Evolutionary conservation across 768 basidiomycete genomes (phyloP).

Genomic region (Macrolepiota albuminosa): DNA sequence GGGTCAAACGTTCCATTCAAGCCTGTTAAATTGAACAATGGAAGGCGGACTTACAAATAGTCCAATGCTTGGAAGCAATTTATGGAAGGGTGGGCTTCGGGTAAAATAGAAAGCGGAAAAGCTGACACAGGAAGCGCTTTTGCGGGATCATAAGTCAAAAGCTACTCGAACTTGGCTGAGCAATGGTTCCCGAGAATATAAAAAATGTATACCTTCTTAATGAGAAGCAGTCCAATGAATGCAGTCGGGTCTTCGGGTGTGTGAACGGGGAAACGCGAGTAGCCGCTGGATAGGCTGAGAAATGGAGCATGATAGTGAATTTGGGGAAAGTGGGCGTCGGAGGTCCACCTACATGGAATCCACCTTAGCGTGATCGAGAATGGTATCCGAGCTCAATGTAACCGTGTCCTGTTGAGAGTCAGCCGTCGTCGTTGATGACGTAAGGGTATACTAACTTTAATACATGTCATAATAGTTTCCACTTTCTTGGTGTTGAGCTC

Average conservation of each 20-base stretch:
- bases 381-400: slow-evolving; percentile 69
- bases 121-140: slow-evolving; percentile 66
- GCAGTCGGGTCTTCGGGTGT: slow-evolving; percentile 59
- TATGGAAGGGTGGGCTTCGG: slow-evolving; percentile 84
- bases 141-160: slow-evolving; percentile 87
- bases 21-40: neutral
- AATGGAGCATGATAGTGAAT: slow-evolving; percentile 3
- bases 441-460: slow-evolving; percentile 42
- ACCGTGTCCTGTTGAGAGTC: slow-evolving; percentile 63
- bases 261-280: slow-evolving; percentile 90
- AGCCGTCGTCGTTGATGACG: neutral
- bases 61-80: slow-evolving; percentile 95
- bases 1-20: neutral
- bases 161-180: slow-evolving; percentile 33
- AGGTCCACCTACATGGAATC: slow-evolving; percentile 55
- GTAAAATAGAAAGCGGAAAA: slow-evolving; percentile 78
- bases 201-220: slow-evolving; percentile 58
- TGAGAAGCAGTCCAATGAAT: slow-evolving; percentile 77
- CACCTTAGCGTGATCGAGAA: slow-evolving; percentile 75
- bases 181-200: neutral
- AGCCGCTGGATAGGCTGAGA: slow-evolving; percentile 67
- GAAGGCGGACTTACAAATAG: slow-evolving; percentile 61
- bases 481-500: slow-evolving; percentile 76
- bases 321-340: neutral
- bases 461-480: slow-evolving; percentile 77